Conservation (phyloP, 441 rosid species). For the Erysimum cheiri region DNA sequence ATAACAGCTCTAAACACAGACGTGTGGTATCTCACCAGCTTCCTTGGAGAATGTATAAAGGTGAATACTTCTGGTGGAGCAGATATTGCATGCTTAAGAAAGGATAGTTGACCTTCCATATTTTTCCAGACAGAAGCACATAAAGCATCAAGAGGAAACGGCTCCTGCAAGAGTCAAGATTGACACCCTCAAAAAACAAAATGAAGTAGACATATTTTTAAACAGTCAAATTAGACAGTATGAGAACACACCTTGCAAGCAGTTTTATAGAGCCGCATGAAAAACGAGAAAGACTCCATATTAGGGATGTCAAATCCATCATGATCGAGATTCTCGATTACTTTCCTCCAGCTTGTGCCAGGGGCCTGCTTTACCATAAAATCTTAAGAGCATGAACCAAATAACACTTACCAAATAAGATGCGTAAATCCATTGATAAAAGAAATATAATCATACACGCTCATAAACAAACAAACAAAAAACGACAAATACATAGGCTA, state of each 20-base stretch:
- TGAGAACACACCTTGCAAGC: conserved; percentile 77
- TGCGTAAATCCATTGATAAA: not conserved
- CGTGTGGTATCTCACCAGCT: conserved; percentile 68
- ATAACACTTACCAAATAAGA: conserved; percentile 11
- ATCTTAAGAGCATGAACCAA: conserved; percentile 19
- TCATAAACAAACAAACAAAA: not conserved
- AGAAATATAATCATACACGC: conserved; percentile 17
- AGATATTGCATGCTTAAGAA: conserved; percentile 79
- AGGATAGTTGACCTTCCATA: conserved; percentile 84
- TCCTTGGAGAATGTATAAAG: conserved; percentile 82
- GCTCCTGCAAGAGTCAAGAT: conserved; percentile 67
- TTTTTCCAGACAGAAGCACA: conserved; percentile 92
- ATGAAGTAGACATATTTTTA: conserved; percentile 15
- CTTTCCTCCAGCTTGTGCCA: conserved; percentile 76
- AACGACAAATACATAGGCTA: conserved; percentile 1
- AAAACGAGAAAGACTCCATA: conserved; percentile 86
- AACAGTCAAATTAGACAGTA: conserved; percentile 16
- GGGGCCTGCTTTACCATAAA: conserved; percentile 71
- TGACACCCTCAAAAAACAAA: conserved; percentile 25
- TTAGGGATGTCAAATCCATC: conserved; percentile 88
- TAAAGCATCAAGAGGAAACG: conserved; percentile 85
- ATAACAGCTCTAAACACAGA: conserved; percentile 30
- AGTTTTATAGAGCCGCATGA: conserved; percentile 77
- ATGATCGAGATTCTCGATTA: conserved; percentile 84
- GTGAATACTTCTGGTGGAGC: conserved; percentile 91